Conservation (phyloP, 2,329 filamentous ascomycete genomes). For the Ophiostoma sp. region DNA sequence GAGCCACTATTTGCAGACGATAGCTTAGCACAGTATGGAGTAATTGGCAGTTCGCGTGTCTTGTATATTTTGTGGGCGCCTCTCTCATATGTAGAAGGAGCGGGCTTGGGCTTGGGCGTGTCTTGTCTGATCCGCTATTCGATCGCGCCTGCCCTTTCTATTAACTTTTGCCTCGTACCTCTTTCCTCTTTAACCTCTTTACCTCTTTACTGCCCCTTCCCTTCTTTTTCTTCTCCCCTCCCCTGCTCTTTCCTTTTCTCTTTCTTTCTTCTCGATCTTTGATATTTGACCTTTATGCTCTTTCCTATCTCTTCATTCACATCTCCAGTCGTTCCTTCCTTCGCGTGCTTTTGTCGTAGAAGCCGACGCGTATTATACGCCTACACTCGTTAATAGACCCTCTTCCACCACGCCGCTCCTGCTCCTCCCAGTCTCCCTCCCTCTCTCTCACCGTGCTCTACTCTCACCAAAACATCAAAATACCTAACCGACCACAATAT, state of each 20-base stretch:
- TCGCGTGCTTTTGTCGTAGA: conserved; percentile 7
- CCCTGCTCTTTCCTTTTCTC: conserved; percentile 4
- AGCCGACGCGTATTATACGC: conserved; percentile 22
- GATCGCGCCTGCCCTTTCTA: conserved; percentile 18
- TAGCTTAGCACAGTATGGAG: background rate
- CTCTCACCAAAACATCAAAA: background rate
- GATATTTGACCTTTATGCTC: background rate
- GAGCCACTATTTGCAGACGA: conserved; percentile 10
- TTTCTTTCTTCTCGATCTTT: conserved; percentile 11
- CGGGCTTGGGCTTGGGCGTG: conserved; percentile 18
- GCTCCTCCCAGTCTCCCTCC: background rate
- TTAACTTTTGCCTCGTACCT: conserved; percentile 16
- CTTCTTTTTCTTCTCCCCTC: conserved; percentile 10
- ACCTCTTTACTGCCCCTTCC: background rate
- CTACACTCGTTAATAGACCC: conserved; percentile 18
- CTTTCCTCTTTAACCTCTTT: background rate
- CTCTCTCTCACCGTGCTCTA: background rate
- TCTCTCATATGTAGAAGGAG: conserved; percentile 16
- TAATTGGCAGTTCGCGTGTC: conserved; percentile 25
- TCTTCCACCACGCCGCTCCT: background rate
- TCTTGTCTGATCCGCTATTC: conserved; percentile 23
- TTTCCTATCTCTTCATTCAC: conserved; percentile 17
- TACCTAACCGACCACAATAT: conserved; percentile 15
- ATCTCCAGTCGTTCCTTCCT: conserved; percentile 21
- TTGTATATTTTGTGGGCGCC: conserved; percentile 26